A percentile compares a stretch with the other conserved stretches of the same genome.
These are phyloP conservation scores for Fusarium mexicanum DNA, from an alignment of 2,329 filamentous ascomycete genomes.

Conservation along the genomic window DNA sequence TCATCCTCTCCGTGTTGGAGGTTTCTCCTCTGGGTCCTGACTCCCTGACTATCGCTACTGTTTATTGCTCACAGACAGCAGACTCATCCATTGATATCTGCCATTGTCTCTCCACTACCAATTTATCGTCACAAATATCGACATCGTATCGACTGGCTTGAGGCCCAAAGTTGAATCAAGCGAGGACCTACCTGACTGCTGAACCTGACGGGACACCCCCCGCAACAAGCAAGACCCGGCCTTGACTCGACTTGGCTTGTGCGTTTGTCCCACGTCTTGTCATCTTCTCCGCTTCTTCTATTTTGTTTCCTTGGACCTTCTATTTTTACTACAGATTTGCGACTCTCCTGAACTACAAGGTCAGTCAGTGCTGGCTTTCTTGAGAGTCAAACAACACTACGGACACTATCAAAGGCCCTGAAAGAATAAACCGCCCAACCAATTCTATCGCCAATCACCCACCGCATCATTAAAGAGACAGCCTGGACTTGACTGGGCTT, in stretches of 20 bases:
- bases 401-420: background rate
- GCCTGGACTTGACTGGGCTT: conserved; percentile 7
- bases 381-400: background rate
- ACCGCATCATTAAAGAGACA: conserved; percentile 18
- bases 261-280: conserved; percentile 2
- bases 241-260: conserved; percentile 4
- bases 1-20: conserved; percentile 54
- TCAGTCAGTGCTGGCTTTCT: conserved; percentile 21
- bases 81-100: conserved; percentile 1
- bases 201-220: conserved; percentile 15
- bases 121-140: conserved; percentile 13
- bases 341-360: conserved; percentile 14
- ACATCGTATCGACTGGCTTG: conserved; percentile 14
- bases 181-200: conserved; percentile 16
- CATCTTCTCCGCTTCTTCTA: conserved; percentile 27
- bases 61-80: background rate
- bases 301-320: conserved; percentile 30
- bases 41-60: conserved; percentile 48
- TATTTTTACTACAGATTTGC: conserved; percentile 4
- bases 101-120: conserved; percentile 4
- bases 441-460: conserved; percentile 11
- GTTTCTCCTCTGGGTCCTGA: conserved; percentile 52
- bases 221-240: conserved; percentile 13
- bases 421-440: conserved; percentile 5
- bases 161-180: conserved; percentile 26